These are phyloP conservation scores for Chaetomium globosum DNA, from an alignment of 2,329 filamentous ascomycete genomes.

Conservation along the genomic window DNA sequence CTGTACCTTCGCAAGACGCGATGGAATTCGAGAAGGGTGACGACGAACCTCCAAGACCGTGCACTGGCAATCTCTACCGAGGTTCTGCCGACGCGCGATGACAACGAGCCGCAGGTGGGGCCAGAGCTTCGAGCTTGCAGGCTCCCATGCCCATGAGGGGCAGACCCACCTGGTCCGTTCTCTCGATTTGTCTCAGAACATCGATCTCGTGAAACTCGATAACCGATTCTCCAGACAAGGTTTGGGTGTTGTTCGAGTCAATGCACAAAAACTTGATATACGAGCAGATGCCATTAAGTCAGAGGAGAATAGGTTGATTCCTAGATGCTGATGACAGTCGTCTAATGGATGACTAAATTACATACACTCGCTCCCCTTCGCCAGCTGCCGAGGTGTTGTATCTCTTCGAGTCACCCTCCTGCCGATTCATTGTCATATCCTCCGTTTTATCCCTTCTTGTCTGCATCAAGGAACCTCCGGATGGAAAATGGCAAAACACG, in stretches of 20 bases:
- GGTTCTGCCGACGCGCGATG: constrained; percentile 13
- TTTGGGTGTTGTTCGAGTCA: neutral
- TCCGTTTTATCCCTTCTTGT: neutral
- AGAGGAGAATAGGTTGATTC: too few species aligned
- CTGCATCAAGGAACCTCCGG: neutral
- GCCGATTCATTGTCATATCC: neutral
- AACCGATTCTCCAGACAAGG: too few species aligned
- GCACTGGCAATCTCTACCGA: constrained; percentile 8
- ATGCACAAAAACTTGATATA: neutral
- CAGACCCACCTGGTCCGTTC: constrained; percentile 2
- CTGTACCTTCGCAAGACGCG: constrained; percentile 16
- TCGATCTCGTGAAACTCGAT: neutral
- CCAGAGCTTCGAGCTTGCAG: neutral
- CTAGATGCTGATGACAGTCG: too few species aligned
- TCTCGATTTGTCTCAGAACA: neutral
- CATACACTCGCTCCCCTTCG: too few species aligned
- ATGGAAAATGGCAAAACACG: neutral
- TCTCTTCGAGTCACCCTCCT: neutral
- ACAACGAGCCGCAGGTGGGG: neutral
- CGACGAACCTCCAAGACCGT: constrained; percentile 9
- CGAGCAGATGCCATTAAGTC: neutral
- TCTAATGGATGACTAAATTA: too few species aligned
- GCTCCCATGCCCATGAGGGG: neutral
- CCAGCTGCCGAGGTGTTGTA: too few species aligned
- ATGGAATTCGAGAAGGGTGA: constrained; percentile 9